Base-by-base conservation (phyloP, 129 eudicot genomes). In the Artemisia argyi region DNA sequence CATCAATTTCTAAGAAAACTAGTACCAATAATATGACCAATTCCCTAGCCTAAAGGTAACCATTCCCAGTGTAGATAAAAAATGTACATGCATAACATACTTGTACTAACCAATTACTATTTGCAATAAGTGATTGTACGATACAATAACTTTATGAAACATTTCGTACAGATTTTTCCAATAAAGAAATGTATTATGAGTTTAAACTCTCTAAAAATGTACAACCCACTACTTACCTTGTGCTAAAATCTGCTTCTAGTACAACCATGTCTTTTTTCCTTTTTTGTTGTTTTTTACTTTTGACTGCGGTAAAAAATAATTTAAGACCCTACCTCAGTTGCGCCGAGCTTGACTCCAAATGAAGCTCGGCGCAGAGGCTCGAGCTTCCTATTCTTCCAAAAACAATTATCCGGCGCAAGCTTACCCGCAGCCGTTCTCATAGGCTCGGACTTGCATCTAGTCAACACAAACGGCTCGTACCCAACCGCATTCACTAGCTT, bases 361-460 rank as follows among this genome's bases (percentile, higher is more conserved):
- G 89, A 72, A 51, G 97, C 88, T 50, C 82, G 77, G 13, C 94
- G 63, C 68, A 84, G 78, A 66, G 97, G 96, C 87, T 95, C 96
- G 49, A 90, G 80, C 84, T 84, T 88, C 86, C 95, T 66, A 52
- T 83, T 87, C 60, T 91, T 88, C 96, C 97, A 85, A 55, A 81
- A 87, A 64, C 89, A 90, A 12, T 73, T 77, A 42, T 88, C 91
- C 20, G 89, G 86, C 16, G 82, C 81, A 3, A 89, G 80, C 89
- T 87, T 86, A 48, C 92, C 84, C 80, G 90, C 77, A 18, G 82
- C 95, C 10, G 93, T 86, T 72, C 94, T 86, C 85, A 88, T 86
- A 68, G 99, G 99, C 85, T 84, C 99, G 6, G 99, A 95, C 83
- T 95, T 95, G 80, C 99, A 95, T 73, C 99, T 64, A 0, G 97